A percentile compares a stretch with the other conserved stretches of the same genome.
These are phyloP conservation scores for Centella asiatica DNA, from an alignment of 129 eudicot species.

Conservation along the genomic window DNA sequence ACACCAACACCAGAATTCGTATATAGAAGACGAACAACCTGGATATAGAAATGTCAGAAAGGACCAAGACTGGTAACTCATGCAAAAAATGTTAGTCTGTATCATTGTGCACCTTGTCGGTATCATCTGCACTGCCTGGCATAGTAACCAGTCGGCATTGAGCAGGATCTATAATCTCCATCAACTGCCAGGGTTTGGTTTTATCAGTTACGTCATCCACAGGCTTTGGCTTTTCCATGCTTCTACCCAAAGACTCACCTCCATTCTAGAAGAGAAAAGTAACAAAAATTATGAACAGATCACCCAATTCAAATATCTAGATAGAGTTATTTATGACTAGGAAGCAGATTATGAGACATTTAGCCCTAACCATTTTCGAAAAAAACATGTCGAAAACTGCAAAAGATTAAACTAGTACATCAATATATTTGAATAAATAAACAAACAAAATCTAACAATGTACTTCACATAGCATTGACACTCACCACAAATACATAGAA, in stretches of 20 bases:
- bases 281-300: background rate
- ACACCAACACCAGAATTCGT: slow-evolving; percentile 86
- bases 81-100: background rate
- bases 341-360: background rate
- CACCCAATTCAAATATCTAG: background rate
- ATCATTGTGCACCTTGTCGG: slow-evolving; percentile 39
- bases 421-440: background rate
- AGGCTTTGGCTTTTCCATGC: slow-evolving; percentile 51
- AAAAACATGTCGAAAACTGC: background rate
- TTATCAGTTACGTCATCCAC: slow-evolving; percentile 56
- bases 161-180: slow-evolving; percentile 66
- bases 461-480: background rate
- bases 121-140: slow-evolving; percentile 64
- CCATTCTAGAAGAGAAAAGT: slow-evolving; percentile 45
- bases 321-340: background rate
- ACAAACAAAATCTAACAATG: too few relatives aligned
- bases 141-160: slow-evolving; percentile 67
- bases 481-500: background rate
- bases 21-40: slow-evolving; percentile 83
- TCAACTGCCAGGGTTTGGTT: slow-evolving; percentile 59
- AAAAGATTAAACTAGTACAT: background rate
- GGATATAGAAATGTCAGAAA: slow-evolving; percentile 13
- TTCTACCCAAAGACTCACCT: slow-evolving; percentile 47
- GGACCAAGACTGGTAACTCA: background rate
- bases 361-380: too few relatives aligned